Base-by-base conservation (phyloP, 495 filamentous ascomycete species). In the Margaritispora aquatica region DNA sequence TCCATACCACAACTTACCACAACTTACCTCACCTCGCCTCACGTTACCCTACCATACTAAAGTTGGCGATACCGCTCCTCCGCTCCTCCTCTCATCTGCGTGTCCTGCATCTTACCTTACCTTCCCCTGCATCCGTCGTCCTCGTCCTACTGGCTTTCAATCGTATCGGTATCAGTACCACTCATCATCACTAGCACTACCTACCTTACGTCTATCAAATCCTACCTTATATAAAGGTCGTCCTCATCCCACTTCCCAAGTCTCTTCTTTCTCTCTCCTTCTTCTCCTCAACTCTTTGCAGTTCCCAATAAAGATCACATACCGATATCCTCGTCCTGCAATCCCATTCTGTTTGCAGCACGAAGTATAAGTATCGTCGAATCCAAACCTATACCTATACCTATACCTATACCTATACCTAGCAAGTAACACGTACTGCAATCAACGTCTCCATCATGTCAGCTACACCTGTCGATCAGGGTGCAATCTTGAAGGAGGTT, bases 401-500 rank as follows among this genome's bases (percentile, higher is more conserved):
- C 3, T 3, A 44, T n/a, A 44, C 8, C 11, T 17, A 44, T 9
- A 44, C 38, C 4, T 17, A 10, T 9, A 44, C 38, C 15, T 7
- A 44, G 11, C 38, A 44, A 44, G 38, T 44, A 44, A 8, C 17
- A 44, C 38, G 19, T 7, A 7, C 29, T 34, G 29, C 29, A 9
- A 8, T n/a, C 38, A 44, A 44, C 38, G 38, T 44, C 15, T 24
- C n/a, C 47, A 61, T 19, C 50, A 66, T 68, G 64, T 53, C 60
- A 31, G 60, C 63, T 34, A 49, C 60, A 52, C 15, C 60, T 17
- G 52, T 67, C 29, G 64, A 69, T 58, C 62, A 67, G 41, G 15
- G 15, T 44, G 38, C 38, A 8, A 21, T 69, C 26, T 50, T 74
- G 46, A 70, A 66, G 53, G 66, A 70, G 31, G 66, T 74, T 22